Evolutionary conservation across 1,284 basidiomycete genomes (phyloP).

Genomic region (Ceratobasidium sp.): DNA sequence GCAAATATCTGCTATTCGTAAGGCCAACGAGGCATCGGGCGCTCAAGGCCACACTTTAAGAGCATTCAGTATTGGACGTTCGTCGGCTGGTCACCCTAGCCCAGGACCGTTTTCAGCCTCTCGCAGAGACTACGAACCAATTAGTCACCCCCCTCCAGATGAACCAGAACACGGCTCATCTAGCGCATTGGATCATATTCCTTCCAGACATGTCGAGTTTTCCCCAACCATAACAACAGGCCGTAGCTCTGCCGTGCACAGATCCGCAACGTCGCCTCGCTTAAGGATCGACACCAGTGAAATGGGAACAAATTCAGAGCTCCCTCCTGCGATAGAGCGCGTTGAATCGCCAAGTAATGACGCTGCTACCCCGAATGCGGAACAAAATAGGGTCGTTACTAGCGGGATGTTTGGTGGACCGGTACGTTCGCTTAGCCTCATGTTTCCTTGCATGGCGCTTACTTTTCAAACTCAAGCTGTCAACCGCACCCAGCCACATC

Average conservation of each 20-base stretch:
- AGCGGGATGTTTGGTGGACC: constrained; percentile 20
- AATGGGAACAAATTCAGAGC: constrained; percentile 29
- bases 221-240: neutral
- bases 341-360: constrained; percentile 1
- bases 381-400: constrained; percentile 10
- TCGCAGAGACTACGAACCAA: constrained; percentile 17
- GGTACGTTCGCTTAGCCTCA: neutral
- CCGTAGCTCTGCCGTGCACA: neutral
- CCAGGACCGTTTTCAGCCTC: neutral
- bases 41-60: neutral
- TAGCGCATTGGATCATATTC: neutral
- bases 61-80: neutral
- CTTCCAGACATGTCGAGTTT: neutral
- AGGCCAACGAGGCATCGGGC: constrained; percentile 47
- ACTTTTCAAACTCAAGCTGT: neutral
- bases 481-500: constrained; percentile 5
- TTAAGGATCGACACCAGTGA: constrained; percentile 22
- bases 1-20: constrained; percentile 68
- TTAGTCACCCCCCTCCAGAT: constrained; percentile 24
- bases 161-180: constrained; percentile 3
- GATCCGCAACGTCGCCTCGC: neutral
- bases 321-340: constrained; percentile 31
- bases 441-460: neutral
- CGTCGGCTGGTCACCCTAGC: constrained; percentile 24
- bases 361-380: neutral